phyloP scores from a whole-genome alignment of 2,329 filamentous ascomycete genomes.

The Pestalotiopsis sp. region DNA sequence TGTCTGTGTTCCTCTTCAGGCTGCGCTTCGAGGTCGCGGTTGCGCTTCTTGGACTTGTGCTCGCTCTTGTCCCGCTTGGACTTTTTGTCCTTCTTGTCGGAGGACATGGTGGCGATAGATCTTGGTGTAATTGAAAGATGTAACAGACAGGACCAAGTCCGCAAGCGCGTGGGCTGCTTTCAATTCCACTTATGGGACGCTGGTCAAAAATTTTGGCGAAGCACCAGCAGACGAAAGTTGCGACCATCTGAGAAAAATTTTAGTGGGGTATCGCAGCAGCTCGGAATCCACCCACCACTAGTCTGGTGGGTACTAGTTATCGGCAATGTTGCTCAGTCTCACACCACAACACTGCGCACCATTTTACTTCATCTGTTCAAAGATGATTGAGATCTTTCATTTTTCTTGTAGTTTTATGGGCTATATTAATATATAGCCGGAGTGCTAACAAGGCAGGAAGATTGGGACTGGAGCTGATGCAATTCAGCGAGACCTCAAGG shows the following conservation, averaged over 20 bases:
- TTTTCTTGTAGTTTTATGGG: too few relatives aligned
- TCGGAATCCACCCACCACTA: neutral
- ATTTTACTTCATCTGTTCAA: too few relatives aligned
- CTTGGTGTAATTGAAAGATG: neutral
- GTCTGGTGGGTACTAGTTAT: neutral
- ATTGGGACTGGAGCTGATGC: too few relatives aligned
- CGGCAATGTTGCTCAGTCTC: neutral
- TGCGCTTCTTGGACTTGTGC: slow-evolving; percentile 27
- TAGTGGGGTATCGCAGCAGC: slow-evolving; percentile 8
- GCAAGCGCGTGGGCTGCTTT: neutral
- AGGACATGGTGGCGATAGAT: slow-evolving; percentile 1
- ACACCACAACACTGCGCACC: neutral
- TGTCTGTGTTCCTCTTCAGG: slow-evolving; percentile 44
- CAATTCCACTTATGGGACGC: neutral
- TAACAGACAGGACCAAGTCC: neutral
- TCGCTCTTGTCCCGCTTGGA: slow-evolving; percentile 23
- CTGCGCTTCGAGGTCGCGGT: slow-evolving; percentile 25
- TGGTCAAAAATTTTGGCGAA: neutral
- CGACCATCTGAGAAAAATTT: slow-evolving; percentile 6
- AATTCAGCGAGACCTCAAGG: too few relatives aligned
- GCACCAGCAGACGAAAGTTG: neutral
- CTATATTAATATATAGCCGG: too few relatives aligned
- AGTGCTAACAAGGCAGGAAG: too few relatives aligned
- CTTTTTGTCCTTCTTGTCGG: slow-evolving; percentile 21
- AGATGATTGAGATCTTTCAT: too few relatives aligned